These are phyloP conservation scores for Xylariomycetidae sp. DNA, from an alignment of 2,329 filamentous ascomycete genomes.

Conservation along the genomic window DNA sequence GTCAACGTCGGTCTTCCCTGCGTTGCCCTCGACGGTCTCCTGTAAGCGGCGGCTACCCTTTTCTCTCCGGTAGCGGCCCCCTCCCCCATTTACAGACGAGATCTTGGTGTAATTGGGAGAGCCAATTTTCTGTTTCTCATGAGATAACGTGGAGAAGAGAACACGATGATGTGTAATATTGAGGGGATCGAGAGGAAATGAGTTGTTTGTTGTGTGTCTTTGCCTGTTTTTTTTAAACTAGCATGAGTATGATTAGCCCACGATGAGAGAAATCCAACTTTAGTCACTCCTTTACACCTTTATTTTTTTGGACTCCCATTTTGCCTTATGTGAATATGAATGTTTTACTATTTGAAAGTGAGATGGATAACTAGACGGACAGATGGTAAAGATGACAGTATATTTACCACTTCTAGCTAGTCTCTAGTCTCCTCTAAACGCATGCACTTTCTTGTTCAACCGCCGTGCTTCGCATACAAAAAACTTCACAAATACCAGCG, in stretches of 20 bases:
- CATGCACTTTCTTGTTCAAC: too few species aligned
- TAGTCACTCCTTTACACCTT: constrained; percentile 23
- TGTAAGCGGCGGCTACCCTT: constrained; percentile 19
- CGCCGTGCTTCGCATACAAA: too few species aligned
- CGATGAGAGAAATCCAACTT: constrained; percentile 26
- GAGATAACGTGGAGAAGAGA: too few species aligned
- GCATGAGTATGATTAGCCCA: constrained; percentile 16
- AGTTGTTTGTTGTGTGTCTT: constrained; percentile 15
- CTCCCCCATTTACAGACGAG: constrained; percentile 7
- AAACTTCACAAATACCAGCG: constrained; percentile 2
- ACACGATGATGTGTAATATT: constrained; percentile 7
- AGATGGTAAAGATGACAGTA: too few species aligned
- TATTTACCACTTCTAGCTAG: too few species aligned
- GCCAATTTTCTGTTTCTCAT: too few species aligned
- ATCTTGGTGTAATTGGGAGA: background rate
- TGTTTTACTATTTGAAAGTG: too few species aligned
- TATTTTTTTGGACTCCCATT: too few species aligned
- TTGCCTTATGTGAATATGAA: too few species aligned
- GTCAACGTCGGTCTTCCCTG: constrained; percentile 28
- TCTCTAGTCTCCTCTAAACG: too few species aligned
- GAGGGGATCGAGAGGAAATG: constrained; percentile 12
- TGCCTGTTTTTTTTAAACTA: constrained; percentile 11
- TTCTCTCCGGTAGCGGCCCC: constrained; percentile 1
- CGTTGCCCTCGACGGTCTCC: constrained; percentile 23
- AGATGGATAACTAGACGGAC: too few species aligned